Evolutionary conservation across 106 monocot species (phyloP), one percentile per base, ranked within the genome.

Genomic region (Dioscorea alata): DNA sequence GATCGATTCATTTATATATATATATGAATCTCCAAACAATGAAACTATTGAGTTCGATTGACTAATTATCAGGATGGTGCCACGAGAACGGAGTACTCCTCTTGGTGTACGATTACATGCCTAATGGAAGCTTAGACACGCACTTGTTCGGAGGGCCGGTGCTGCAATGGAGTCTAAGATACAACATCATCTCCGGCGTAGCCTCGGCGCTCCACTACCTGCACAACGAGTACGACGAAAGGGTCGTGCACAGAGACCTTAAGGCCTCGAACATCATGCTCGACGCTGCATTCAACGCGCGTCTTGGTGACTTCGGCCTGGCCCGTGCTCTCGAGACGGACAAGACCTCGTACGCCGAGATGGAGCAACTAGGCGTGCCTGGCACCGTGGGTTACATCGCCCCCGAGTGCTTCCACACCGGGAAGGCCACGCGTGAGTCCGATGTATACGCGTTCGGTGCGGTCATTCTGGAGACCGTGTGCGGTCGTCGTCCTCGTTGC

Each of bases 31-130:
- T 17, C 12, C 17, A 28, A 28, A 28, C 3, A 28, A 28, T 28
- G 1, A 28, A 28, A 3, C 28, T 1, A 28, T 28, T 3, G 28
- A 3, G 28, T 3, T 28, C 28, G 3, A 1, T 28, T 3, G 28
- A 28, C 3, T 28, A 1, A 28, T 28, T 28, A 51, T 16, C 80
- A 93, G 93, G 93, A 19, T 93, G 93, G 93, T 93, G 89, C 75
- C 86, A 90, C 75, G 63, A 77, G 60, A 82, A 90, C 24, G 82
- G 80, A 1, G 62, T 69, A 51, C 81, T 93, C 17, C 67, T 86
- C 16, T 78, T 93, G 18, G 93, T 93, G 35, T 93, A 93, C 69
- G 93, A 82, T 5, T 93, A 68, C 86, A 93, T 93, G 93, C 89
- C 86, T 13, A 86, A 93, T 25, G 90, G 93, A 10, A 93, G 93